Conservation (phyloP, 345 rosid species). For the Xanthoceras sorbifolium region DNA sequence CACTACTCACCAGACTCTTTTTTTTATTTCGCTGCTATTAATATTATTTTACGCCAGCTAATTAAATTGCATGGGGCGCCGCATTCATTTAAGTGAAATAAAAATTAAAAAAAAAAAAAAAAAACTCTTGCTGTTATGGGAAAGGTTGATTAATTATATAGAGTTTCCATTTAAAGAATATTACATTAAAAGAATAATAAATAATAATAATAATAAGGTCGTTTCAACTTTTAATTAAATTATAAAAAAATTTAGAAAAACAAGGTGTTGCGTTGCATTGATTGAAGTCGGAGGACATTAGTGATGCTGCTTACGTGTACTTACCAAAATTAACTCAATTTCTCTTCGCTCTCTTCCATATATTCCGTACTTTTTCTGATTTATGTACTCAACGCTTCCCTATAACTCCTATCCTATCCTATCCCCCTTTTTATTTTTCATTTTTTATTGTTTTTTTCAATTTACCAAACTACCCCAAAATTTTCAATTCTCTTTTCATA, state of each 20-base stretch:
- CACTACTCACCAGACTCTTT: background rate
- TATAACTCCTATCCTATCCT: too few species aligned
- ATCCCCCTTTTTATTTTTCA: too few species aligned
- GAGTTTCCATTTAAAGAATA: background rate
- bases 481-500: background rate
- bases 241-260: background rate
- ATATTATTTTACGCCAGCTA: background rate
- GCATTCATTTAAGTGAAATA: background rate
- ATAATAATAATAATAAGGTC: too few species aligned
- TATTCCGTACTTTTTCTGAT: background rate
- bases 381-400: background rate
- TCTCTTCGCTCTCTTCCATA: background rate
- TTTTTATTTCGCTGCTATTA: background rate
- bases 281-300: background rate
- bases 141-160: background rate
- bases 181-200: background rate
- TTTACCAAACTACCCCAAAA: background rate
- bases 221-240: background rate
- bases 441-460: background rate
- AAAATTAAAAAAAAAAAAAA: background rate
- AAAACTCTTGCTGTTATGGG: background rate
- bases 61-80: background rate
- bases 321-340: background rate
- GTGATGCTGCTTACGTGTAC: conserved; percentile 1
- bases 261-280: background rate